Base-by-base conservation (phyloP, 768 basidiomycete species). In the Amanita subjunquillea region DNA sequence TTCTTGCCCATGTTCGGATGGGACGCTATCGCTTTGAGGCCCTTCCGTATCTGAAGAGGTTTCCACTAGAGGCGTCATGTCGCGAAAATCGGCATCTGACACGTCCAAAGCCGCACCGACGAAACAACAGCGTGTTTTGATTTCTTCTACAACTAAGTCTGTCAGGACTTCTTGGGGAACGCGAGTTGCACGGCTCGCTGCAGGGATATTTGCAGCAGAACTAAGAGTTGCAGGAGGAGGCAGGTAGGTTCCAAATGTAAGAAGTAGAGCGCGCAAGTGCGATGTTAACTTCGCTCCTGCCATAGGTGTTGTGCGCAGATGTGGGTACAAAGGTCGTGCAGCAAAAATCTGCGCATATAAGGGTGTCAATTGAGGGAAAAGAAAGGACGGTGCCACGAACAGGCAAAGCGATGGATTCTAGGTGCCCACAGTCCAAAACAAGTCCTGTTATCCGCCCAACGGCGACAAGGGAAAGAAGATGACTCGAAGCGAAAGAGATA, bases 391-490 rank as follows among this genome's bases (percentile, higher is more conserved):
- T 22, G 22, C 13, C 7, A 69, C 87, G 50, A 59, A 95, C 95
- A 0, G 96, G 93, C 20, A 97, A 74, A 4, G 82, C 82, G 3
- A 84, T 85, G 0, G 92, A 89, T 65, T 98, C 96, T 3, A 95
- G 75, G 64, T 95, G 85, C 1, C 96, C 96, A 57, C 84, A 85
- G 62, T 99, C 96, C 2, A 98, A 70, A 1, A 98, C 95, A 12
- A 99, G 78, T 5, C 95, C 96, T 1, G 93, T 94, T 58, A 93
- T 87, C 54, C 90, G 75, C 9, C 96, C 96, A 6, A 83, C 81
- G 2, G 92, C 83, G 55, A 96, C 74, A 12, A 98, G 71, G 3
- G 92, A 80, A 15, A 97, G 78, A 0, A 98, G 69, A 59, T 91
- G 91, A 52, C 90, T 86, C 13, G 90, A 85, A 1, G 89, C 87